Conservation (phyloP, 805 yeast species). For the Candida vartiovaarae region DNA sequence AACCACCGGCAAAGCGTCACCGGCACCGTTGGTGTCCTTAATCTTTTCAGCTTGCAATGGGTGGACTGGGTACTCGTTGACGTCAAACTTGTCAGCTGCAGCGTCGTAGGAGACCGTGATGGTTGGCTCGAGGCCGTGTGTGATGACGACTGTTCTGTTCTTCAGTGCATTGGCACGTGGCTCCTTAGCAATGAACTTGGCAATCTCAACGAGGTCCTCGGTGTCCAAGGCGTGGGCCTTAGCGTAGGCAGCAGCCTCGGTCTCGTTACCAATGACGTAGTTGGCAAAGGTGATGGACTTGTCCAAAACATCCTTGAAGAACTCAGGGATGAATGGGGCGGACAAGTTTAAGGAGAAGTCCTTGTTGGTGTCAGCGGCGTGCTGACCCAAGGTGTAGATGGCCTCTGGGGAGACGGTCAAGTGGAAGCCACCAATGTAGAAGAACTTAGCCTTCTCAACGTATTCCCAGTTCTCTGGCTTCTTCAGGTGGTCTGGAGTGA, state of each 20-base stretch:
- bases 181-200: conserved; percentile 70
- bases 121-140: conserved; percentile 94
- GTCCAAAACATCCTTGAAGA: conserved; percentile 89
- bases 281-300: conserved; percentile 80
- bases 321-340: conserved; percentile 95
- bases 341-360: conserved; percentile 78
- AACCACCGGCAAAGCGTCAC: conserved; percentile 97
- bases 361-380: conserved; percentile 80
- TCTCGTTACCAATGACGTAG: conserved; percentile 88
- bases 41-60: conserved; percentile 61
- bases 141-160: conserved; percentile 84
- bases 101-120: conserved; percentile 58
- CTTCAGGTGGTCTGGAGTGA: conserved; percentile 81
- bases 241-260: conserved; percentile 94
- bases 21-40: conserved; percentile 97
- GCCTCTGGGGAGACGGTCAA: conserved; percentile 97
- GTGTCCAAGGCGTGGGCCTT: conserved; percentile 65
- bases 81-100: conserved; percentile 37
- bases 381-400: conserved; percentile 80
- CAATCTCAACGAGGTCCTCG: conserved; percentile 65
- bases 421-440: conserved; percentile 98
- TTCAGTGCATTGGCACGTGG: conserved; percentile 65
- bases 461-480: conserved; percentile 83
- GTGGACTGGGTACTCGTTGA: conserved; percentile 59
- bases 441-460: conserved; percentile 74